A percentile compares a stretch with the other conserved stretches of the same genome.
Evolutionary conservation across 805 yeast genomes (phyloP).

Genomic region (Pichia paraexigua): DNA sequence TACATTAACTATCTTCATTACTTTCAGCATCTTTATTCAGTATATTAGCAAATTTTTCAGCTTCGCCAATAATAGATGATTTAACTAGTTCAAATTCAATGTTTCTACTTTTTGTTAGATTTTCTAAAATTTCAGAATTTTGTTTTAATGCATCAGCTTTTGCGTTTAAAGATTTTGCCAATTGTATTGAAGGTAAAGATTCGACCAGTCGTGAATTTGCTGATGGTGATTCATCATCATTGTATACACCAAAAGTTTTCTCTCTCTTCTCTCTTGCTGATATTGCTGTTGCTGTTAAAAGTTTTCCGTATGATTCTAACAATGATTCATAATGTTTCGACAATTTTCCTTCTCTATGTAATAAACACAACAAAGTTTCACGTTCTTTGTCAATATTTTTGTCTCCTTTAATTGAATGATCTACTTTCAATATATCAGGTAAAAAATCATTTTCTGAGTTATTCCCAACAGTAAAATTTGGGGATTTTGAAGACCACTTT

Average conservation of each 20-base stretch:
- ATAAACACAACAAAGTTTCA: neutral
- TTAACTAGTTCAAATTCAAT: neutral
- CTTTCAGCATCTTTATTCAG: conserved; percentile 14
- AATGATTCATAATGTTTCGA: conserved; percentile 7
- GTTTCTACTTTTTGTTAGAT: neutral
- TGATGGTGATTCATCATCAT: neutral
- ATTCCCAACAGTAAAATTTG: neutral
- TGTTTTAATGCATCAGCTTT: neutral
- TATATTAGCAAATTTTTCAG: conserved; percentile 17
- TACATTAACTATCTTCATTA: conserved; percentile 2
- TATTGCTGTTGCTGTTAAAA: conserved; percentile 10
- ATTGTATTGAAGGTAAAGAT: conserved; percentile 1
- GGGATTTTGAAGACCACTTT: neutral
- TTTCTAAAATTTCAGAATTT: conserved; percentile 3
- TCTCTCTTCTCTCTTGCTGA: conserved; percentile 1
- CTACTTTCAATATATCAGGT: neutral
- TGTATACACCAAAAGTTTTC: conserved; percentile 3
- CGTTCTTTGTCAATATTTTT: conserved; percentile 1
- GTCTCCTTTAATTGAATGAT: neutral
- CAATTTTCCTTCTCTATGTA: conserved; percentile 10
- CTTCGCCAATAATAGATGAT: conserved; percentile 12
- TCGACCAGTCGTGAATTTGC: neutral
- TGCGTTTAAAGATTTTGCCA: neutral
- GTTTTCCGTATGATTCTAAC: conserved; percentile 11
- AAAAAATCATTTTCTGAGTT: neutral